Conservation (phyloP, 768 basidiomycete genomes). For the Lactifluus echinatus region DNA sequence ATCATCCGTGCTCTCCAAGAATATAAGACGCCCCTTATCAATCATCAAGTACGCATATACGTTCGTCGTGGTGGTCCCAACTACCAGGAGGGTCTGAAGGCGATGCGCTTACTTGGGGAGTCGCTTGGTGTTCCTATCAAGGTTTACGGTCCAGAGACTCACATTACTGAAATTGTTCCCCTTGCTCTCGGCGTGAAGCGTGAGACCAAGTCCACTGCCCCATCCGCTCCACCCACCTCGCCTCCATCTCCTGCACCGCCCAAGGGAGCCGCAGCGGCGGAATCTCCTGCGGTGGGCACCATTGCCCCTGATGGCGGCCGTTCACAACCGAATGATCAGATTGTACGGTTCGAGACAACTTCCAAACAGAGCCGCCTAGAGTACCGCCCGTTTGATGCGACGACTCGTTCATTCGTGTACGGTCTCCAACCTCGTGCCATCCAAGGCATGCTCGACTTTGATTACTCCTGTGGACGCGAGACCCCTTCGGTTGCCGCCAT, state of each 20-base stretch:
- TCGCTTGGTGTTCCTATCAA: slow-evolving; percentile 94
- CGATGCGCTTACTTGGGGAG: slow-evolving; percentile 96
- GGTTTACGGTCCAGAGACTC: slow-evolving; percentile 96
- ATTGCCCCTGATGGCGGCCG: slow-evolving; percentile 76
- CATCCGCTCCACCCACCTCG: slow-evolving; percentile 39
- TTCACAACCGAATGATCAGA: slow-evolving; percentile 78
- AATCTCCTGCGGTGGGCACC: slow-evolving; percentile 43
- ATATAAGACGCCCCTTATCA: slow-evolving; percentile 77
- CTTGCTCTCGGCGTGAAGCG: slow-evolving; percentile 87
- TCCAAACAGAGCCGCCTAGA: slow-evolving; percentile 48
- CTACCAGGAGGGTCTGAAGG: slow-evolving; percentile 98
- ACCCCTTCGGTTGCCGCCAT: slow-evolving; percentile 94
- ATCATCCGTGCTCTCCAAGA: slow-evolving; percentile 97
- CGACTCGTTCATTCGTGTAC: slow-evolving; percentile 95
- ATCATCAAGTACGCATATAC: slow-evolving; percentile 86
- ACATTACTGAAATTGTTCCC: slow-evolving; percentile 97
- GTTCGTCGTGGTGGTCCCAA: slow-evolving; percentile 98
- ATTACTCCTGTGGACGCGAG: slow-evolving; percentile 91
- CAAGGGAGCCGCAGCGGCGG: slow-evolving; percentile 31
- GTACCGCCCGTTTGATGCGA: slow-evolving; percentile 87
- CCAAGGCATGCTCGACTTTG: slow-evolving; percentile 98
- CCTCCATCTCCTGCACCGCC: slow-evolving; percentile 38
- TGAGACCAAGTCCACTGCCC: slow-evolving; percentile 32
- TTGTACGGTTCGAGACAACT: slow-evolving; percentile 72
- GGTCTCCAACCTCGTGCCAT: slow-evolving; percentile 99